Evolutionary conservation across 2,329 filamentous ascomycete species (phyloP).

Genomic region (Exophiala sp.): DNA sequence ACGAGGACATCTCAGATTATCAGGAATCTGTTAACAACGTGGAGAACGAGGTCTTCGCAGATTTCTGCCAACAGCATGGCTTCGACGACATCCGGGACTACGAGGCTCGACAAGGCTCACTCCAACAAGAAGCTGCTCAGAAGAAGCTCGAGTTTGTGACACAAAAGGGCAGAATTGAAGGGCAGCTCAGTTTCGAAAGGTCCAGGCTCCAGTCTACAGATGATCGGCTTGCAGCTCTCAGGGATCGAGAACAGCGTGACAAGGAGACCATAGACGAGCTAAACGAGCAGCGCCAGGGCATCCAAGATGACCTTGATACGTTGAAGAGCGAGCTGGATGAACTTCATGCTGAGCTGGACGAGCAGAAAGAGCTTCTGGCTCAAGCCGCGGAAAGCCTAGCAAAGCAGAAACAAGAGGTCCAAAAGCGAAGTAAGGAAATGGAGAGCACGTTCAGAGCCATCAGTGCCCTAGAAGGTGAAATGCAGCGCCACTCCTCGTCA

Average conservation of each 20-base stretch:
- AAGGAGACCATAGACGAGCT: constrained; percentile 67
- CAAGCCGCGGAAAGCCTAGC: constrained; percentile 71
- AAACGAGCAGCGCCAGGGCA: constrained; percentile 66
- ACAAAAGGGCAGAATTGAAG: constrained; percentile 64
- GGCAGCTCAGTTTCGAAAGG: constrained; percentile 62
- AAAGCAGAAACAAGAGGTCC: constrained; percentile 74
- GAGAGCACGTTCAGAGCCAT: constrained; percentile 73
- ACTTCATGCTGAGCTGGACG: constrained; percentile 67
- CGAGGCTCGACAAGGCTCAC: constrained; percentile 84
- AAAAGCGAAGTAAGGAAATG: constrained; percentile 79
- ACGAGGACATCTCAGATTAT: constrained; percentile 54
- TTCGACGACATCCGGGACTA: constrained; percentile 90
- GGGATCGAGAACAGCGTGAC: constrained; percentile 64
- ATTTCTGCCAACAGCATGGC: constrained; percentile 81
- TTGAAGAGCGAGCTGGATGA: constrained; percentile 74
- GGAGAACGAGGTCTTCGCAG: constrained; percentile 81
- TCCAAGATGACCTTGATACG: constrained; percentile 69
- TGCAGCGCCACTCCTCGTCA: constrained; percentile 78
- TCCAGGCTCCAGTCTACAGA: constrained; percentile 69
- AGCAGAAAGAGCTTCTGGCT: constrained; percentile 64
- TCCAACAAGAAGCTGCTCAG: constrained; percentile 85
- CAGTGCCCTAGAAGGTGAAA: constrained; percentile 72
- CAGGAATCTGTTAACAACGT: constrained; percentile 69
- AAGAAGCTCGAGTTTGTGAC: constrained; percentile 83
- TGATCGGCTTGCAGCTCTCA: constrained; percentile 64